Base-by-base conservation (phyloP, 805 yeast species). In the Cyberlindnera lachancei region DNA sequence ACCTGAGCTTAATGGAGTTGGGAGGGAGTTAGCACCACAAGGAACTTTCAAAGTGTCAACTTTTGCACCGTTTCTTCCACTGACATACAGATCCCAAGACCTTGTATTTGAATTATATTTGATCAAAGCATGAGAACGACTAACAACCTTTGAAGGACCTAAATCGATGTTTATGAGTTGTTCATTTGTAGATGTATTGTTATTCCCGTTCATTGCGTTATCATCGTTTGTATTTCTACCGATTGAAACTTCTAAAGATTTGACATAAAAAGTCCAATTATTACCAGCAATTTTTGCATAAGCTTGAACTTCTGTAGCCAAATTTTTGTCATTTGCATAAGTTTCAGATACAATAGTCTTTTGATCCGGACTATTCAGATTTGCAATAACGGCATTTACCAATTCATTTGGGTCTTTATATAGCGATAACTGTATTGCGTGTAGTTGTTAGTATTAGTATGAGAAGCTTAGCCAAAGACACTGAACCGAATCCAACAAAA, bases 81-180 rank as follows among this genome's bases (percentile, higher is more conserved):
- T 53, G 2, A 88, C 81, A 41, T 71, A 65, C 38, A 94, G 62
- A 53, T 86, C 94, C 99, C 99, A 92, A 36, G 74, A 66, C 34
- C 95, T 75, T 25, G 72, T 61, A 37, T 71, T 74, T 41, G 78
- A 61, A 54, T 88, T 85, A 57, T 84, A 92, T 31, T 73, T 71
- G 34, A 92, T 87, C 13, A 71, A 58, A 0, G 97, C 97, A 55
- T 92, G 98, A 45, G 72, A 77, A 42, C 99, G 73, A 15, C 92
- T 79, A 4, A 92, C 97, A n/a, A 92, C 95, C 57, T 90, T 90
- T 9, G 96, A 90, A 1, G 98, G 98, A 2, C 96, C 96, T 48
- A 92, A 63, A 57, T 92, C 98, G 30, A 90, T 90, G 50, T 87
- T 87, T 23, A 78, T 75, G 3, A 42, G 39, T 8, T 35, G 31